Evolutionary conservation across 176 grass and related monocot genomes (phyloP).

Genomic region (Saccharum officinarum): DNA sequence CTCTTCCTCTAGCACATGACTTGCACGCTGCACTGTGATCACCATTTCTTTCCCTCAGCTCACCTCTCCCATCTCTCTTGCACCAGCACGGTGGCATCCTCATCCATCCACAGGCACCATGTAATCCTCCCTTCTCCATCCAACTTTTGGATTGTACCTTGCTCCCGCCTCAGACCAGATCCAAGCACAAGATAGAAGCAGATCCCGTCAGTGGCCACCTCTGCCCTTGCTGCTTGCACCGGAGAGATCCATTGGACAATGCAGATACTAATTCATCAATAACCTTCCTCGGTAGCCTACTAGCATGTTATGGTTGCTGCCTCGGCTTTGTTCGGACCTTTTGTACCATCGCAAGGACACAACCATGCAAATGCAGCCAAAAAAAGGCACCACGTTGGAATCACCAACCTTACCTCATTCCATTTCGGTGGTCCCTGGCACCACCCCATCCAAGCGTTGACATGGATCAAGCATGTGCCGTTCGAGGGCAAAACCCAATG

Average conservation of each 20-base stretch:
- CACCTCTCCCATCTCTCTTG: background rate
- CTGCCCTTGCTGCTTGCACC: background rate
- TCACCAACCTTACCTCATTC: background rate
- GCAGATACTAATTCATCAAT: background rate
- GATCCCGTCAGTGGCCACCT: background rate
- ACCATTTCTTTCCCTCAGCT: background rate
- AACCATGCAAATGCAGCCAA: background rate
- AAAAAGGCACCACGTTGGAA: background rate
- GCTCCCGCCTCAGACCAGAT: background rate
- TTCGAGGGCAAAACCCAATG: background rate
- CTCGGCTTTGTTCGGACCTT: background rate
- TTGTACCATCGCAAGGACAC: background rate
- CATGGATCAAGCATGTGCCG: background rate
- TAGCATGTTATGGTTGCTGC: background rate
- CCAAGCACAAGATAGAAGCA: background rate
- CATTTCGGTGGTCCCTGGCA: background rate
- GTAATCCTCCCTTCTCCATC: background rate
- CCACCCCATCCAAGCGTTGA: background rate
- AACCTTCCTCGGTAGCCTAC: background rate
- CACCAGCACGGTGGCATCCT: background rate
- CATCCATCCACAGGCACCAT: background rate
- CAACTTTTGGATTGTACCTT: background rate
- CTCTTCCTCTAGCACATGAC: background rate
- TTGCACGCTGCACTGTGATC: background rate
- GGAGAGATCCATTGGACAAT: background rate